Evolutionary conservation across 768 basidiomycete species (phyloP).

Genomic region (Leccinum uliginosum): DNA sequence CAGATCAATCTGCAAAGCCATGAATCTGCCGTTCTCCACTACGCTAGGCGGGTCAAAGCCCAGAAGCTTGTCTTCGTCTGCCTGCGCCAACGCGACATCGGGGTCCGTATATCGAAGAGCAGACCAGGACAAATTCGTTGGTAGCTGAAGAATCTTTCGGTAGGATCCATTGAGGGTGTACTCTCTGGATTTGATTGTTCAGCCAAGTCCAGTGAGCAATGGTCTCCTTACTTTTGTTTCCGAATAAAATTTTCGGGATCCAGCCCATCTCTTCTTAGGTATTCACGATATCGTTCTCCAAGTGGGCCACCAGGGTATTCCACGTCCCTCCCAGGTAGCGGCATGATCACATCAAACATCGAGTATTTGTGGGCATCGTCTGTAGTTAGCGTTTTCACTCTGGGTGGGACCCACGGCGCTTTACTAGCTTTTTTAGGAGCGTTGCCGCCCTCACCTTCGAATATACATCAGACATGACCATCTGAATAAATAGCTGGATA

Average conservation of each 20-base stretch:
- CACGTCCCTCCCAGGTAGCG: conserved; percentile 93
- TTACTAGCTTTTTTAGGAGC: conserved; percentile 22
- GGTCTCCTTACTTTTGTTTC: conserved; percentile 71
- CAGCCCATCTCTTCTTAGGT: conserved; percentile 79
- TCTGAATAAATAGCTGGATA: conserved; percentile 2
- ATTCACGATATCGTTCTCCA: conserved; percentile 82
- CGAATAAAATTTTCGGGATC: conserved; percentile 87
- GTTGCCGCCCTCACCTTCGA: conserved; percentile 19
- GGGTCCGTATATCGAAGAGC: conserved; percentile 89
- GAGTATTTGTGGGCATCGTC: conserved; percentile 77
- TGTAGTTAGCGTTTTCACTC: conserved; percentile 72
- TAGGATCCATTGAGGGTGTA: conserved; percentile 93
- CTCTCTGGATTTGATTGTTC: conserved; percentile 49
- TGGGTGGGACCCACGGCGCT: conserved; percentile 57
- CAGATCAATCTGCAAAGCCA: conserved; percentile 81
- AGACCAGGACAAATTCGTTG: conserved; percentile 77
- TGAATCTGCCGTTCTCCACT: conserved; percentile 72
- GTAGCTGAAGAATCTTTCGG: conserved; percentile 84
- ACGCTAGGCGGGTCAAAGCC: conserved; percentile 69
- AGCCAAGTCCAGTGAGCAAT: conserved; percentile 1
- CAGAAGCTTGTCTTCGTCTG: conserved; percentile 91
- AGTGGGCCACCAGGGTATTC: conserved; percentile 85
- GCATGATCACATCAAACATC: conserved; percentile 95
- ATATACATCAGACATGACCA: conserved; percentile 5
- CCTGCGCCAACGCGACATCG: conserved; percentile 85